Percentiles rank a stretch among this genome's conserved stretches.
phyloP scores from a whole-genome alignment of 1,139 yeast species.

The Saccharomyces hybrid region DNA sequence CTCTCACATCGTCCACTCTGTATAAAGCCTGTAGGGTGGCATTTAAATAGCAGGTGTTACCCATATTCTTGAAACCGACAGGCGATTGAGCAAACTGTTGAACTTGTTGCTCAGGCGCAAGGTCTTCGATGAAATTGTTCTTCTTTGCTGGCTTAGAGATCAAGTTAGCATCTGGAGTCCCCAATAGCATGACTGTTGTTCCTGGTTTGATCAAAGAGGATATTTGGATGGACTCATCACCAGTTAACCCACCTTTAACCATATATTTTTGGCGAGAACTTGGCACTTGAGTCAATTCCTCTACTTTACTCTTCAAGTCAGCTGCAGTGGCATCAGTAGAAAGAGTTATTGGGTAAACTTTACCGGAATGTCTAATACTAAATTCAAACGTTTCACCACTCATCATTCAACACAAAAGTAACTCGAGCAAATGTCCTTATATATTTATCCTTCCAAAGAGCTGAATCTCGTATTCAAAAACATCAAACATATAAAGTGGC shows the following conservation, averaged over 20 bases:
- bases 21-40: constrained; percentile 78
- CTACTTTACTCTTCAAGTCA: constrained; percentile 65
- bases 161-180: constrained; percentile 71
- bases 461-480: neutral
- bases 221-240: constrained; percentile 45
- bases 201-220: constrained; percentile 44
- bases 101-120: constrained; percentile 36
- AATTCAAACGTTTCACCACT: constrained; percentile 13
- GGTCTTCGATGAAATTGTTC: constrained; percentile 63
- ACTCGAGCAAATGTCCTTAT: neutral
- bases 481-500: neutral
- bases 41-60: constrained; percentile 92
- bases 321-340: constrained; percentile 51
- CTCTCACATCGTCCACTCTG: constrained; percentile 39
- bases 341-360: constrained; percentile 62
- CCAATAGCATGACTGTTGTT: constrained; percentile 79
- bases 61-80: constrained; percentile 77
- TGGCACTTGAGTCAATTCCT: constrained; percentile 71
- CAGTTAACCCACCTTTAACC: constrained; percentile 77
- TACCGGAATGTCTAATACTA: constrained; percentile 75
- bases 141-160: constrained; percentile 53
- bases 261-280: constrained; percentile 82
- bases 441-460: neutral
- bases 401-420: neutral
- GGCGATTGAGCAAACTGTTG: constrained; percentile 49